Evolutionary conservation across 495 filamentous ascomycete genomes (phyloP).

Genomic region (Neurospora cerealis): DNA sequence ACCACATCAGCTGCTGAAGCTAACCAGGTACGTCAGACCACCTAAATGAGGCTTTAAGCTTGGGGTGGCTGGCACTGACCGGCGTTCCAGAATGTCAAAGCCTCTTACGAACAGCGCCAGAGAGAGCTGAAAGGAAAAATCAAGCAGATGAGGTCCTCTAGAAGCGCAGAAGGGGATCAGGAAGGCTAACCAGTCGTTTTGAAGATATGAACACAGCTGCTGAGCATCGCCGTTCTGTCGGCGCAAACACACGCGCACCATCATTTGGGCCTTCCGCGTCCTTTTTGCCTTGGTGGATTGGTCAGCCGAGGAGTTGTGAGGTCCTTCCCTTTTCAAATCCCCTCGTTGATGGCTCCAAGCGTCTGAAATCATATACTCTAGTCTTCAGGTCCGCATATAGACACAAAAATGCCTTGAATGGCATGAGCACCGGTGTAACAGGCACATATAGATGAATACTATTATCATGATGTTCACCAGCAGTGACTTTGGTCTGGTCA

Average conservation of each 20-base stretch:
- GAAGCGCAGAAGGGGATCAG: conserved; percentile 32
- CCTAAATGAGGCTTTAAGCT: conserved; percentile 2
- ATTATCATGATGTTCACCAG: not conserved
- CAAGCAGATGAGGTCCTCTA: conserved; percentile 51
- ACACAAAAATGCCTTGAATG: not conserved
- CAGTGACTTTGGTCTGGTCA: not conserved
- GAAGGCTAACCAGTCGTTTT: conserved; percentile 34
- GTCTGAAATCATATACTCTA: not conserved
- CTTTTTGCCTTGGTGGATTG: not conserved
- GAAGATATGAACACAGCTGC: conserved; percentile 11
- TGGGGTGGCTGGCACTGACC: not conserved
- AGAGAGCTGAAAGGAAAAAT: conserved; percentile 58
- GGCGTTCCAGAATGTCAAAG: conserved; percentile 14
- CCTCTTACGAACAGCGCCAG: conserved; percentile 50
- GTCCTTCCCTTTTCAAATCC: not conserved
- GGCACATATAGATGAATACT: not conserved
- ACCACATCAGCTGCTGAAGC: conserved; percentile 18
- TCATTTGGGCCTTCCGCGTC: not conserved
- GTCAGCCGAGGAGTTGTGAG: conserved; percentile 1
- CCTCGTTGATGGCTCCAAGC: not conserved
- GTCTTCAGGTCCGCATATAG: not conserved
- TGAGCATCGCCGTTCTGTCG: not conserved
- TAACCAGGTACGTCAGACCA: conserved; percentile 31
- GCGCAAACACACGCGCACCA: not conserved
- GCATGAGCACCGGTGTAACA: not conserved